These are phyloP conservation scores for Geotrichum restrictum DNA, from an alignment of 1,139 yeast species.

Conservation along the genomic window DNA sequence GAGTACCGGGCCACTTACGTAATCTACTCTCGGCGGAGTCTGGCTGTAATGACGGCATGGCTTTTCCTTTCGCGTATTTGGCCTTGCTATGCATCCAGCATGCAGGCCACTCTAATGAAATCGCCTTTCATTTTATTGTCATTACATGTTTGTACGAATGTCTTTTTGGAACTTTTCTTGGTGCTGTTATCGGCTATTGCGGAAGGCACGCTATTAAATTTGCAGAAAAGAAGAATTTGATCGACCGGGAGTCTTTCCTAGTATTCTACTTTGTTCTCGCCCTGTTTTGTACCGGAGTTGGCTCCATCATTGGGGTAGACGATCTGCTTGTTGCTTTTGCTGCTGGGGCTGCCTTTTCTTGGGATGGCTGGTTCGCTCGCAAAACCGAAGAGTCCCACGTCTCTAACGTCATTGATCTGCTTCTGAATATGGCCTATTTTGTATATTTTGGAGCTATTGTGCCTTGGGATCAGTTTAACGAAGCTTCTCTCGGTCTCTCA, in stretches of 20 bases:
- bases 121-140: slow-evolving; percentile 80
- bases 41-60: slow-evolving; percentile 98
- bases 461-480: slow-evolving; percentile 86
- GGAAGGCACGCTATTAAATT: slow-evolving; percentile 72
- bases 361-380: slow-evolving; percentile 91
- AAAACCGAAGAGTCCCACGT: slow-evolving; percentile 90
- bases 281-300: slow-evolving; percentile 86
- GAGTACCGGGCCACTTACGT: slow-evolving; percentile 95
- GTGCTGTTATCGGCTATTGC: slow-evolving; percentile 66
- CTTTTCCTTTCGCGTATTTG: slow-evolving; percentile 85
- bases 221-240: slow-evolving; percentile 70
- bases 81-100: slow-evolving; percentile 67
- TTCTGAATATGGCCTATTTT: slow-evolving; percentile 72
- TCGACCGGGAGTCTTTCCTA: slow-evolving; percentile 90
- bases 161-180: slow-evolving; percentile 74
- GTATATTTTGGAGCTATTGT: slow-evolving; percentile 91
- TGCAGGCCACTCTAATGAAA: slow-evolving; percentile 60
- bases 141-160: slow-evolving; percentile 84
- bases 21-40: slow-evolving; percentile 89
- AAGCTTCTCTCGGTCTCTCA: slow-evolving; percentile 58
- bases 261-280: slow-evolving; percentile 87
- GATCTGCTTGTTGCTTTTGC: slow-evolving; percentile 90
- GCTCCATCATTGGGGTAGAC: slow-evolving; percentile 90
- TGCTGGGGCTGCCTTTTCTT: slow-evolving; percentile 93
- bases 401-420: slow-evolving; percentile 83